These are phyloP conservation scores for Colletotrichum viniferum DNA, from an alignment of 2,329 filamentous ascomycete genomes.

Conservation along the genomic window DNA sequence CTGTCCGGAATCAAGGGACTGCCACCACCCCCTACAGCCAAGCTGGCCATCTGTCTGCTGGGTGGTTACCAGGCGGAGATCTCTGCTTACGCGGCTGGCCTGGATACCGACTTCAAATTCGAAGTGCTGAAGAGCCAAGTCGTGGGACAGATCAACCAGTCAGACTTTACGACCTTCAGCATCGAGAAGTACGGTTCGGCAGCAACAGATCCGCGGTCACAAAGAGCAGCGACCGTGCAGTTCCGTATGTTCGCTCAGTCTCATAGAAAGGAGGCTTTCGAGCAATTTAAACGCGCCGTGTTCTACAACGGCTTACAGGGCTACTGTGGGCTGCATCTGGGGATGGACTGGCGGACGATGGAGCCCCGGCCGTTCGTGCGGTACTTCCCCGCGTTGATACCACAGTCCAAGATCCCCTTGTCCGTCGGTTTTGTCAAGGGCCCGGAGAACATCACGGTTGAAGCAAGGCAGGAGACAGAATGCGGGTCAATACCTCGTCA, in stretches of 20 bases:
- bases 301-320: conserved; percentile 36
- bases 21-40: conserved; percentile 42
- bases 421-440: conserved; percentile 25
- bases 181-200: conserved; percentile 33
- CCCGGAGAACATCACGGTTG: not conserved
- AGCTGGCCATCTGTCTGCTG: conserved; percentile 40
- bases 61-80: conserved; percentile 43
- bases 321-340: conserved; percentile 35
- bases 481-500: not conserved
- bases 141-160: conserved; percentile 24
- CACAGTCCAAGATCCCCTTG: conserved; percentile 18
- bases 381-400: conserved; percentile 36
- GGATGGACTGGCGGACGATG: conserved; percentile 40
- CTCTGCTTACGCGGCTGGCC: conserved; percentile 25
- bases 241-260: conserved; percentile 46
- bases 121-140: conserved; percentile 30
- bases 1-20: conserved; percentile 40
- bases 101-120: conserved; percentile 31
- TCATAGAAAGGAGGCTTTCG: conserved; percentile 23
- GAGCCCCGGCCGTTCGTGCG: conserved; percentile 32
- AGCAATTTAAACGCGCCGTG: conserved; percentile 24
- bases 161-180: conserved; percentile 30
- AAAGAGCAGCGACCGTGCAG: conserved; percentile 43
- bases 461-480: not conserved
- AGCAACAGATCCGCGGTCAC: conserved; percentile 28